Percentiles rank a stretch among this genome's conserved stretches.
Conservation (phyloP, 2,329 filamentous ascomycete genomes). For the Ramichloridium luteum region DNA sequence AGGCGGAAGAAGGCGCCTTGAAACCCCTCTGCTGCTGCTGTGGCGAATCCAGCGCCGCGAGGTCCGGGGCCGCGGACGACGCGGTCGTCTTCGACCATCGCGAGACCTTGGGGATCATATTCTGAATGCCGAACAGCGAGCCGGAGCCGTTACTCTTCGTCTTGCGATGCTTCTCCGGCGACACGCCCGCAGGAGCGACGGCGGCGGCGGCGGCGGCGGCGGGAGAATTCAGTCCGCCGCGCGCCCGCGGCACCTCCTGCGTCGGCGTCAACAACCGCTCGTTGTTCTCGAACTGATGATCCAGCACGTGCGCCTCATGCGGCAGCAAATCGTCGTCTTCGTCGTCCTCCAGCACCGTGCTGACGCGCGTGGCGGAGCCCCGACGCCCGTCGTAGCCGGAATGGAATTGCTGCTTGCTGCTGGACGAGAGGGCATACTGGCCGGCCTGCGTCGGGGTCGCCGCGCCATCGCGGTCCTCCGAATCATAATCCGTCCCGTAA, state of each 20-base stretch:
- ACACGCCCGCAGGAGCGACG: too few species aligned
- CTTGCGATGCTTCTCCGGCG: conserved; percentile 71
- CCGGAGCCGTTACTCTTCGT: conserved; percentile 76
- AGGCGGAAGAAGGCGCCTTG: too few species aligned
- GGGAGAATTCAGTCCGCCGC: too few species aligned
- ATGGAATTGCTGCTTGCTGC: conserved; percentile 29
- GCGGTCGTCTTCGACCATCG: conserved; percentile 95
- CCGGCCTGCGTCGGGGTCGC: conserved; percentile 66
- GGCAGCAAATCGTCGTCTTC: conserved; percentile 75
- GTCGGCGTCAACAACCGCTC: conserved; percentile 51
- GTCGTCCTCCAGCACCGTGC: conserved; percentile 74
- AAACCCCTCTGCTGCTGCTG: too few species aligned
- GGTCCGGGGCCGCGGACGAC: conserved; percentile 56
- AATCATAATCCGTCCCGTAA: conserved; percentile 55
- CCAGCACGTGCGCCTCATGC: conserved; percentile 32
- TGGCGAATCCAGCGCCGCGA: conserved; percentile 19
- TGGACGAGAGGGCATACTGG: conserved; percentile 38
- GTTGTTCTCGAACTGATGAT: conserved; percentile 46
- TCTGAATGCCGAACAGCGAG: conserved; percentile 48
- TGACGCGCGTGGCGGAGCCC: conserved; percentile 66
- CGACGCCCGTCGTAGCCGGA: conserved; percentile 41
- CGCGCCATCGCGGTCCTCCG: conserved; percentile 66
- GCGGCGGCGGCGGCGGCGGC: too few species aligned
- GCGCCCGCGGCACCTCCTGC: conserved; percentile 35
- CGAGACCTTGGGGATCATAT: conserved; percentile 80